phyloP scores from a whole-genome alignment of 2,329 filamentous ascomycete species.

The Aspergillus udagawae region DNA sequence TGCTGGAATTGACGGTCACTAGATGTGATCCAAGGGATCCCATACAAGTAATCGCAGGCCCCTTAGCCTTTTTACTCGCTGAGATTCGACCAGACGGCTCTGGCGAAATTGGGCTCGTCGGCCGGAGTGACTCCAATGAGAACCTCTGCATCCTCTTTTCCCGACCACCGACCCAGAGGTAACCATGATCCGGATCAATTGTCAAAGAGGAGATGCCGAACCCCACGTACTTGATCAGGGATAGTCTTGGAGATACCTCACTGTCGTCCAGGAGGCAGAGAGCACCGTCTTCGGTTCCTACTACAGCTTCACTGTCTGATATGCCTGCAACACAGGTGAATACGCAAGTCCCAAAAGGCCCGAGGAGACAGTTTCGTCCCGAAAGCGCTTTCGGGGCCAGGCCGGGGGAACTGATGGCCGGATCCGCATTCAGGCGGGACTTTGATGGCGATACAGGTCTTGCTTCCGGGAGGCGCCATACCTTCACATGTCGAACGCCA shows the following conservation, averaged over 20 bases:
- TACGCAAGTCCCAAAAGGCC: constrained; percentile 72
- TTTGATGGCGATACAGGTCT: constrained; percentile 60
- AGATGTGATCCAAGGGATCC: constrained; percentile 64
- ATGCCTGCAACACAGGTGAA: constrained; percentile 76
- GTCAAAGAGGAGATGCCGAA: constrained; percentile 67
- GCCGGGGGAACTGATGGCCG: constrained; percentile 30
- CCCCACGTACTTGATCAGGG: constrained; percentile 60
- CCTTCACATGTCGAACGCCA: constrained; percentile 86
- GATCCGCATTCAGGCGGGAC: constrained; percentile 48
- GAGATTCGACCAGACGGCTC: constrained; percentile 17
- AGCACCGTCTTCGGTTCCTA: constrained; percentile 84
- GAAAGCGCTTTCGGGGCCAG: constrained; percentile 65
- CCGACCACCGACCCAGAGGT: constrained; percentile 66
- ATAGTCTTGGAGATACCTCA: constrained; percentile 66
- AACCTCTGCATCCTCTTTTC: constrained; percentile 54
- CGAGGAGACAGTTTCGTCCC: constrained; percentile 84
- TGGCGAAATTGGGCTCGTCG: constrained; percentile 23
- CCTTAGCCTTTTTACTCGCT: constrained; percentile 25
- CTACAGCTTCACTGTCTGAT: constrained; percentile 68
- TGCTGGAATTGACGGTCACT: constrained; percentile 70
- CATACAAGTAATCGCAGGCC: constrained; percentile 57
- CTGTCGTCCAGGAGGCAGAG: constrained; percentile 83
- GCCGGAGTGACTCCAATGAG: constrained; percentile 37
- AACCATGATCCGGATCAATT: constrained; percentile 51
- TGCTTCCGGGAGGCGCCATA: constrained; percentile 79